Evolutionary conservation across 768 basidiomycete species (phyloP).

Genomic region (Austroboletus eburneus): DNA sequence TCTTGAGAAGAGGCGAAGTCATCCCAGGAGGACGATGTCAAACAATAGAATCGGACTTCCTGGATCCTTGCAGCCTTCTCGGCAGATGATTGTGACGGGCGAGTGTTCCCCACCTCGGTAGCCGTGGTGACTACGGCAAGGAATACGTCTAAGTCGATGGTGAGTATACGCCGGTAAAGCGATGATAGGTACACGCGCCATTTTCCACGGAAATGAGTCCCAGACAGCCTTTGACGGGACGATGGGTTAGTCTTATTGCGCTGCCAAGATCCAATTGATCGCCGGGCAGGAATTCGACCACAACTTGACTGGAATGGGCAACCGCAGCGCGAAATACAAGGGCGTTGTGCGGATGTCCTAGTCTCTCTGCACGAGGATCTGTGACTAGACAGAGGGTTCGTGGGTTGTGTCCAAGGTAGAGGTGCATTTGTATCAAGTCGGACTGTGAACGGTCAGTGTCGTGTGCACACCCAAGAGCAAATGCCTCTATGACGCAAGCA

Average conservation of each 20-base stretch:
- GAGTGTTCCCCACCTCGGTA: constrained; percentile 68
- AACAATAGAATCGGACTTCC: constrained; percentile 84
- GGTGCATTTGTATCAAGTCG: constrained; percentile 50
- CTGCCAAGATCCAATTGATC: constrained; percentile 64
- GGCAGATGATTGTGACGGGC: constrained; percentile 50
- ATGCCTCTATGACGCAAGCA: no score
- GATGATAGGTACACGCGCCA: constrained; percentile 39
- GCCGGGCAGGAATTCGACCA: constrained; percentile 82
- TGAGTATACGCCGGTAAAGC: constrained; percentile 5
- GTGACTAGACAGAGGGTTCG: constrained; percentile 72
- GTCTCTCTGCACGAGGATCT: constrained; percentile 58
- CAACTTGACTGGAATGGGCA: constrained; percentile 52
- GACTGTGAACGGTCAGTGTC: neutral
- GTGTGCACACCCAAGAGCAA: neutral
- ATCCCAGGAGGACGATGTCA: constrained; percentile 85
- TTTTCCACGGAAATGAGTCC: constrained; percentile 74
- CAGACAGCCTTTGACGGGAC: constrained; percentile 76
- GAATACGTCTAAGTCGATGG: constrained; percentile 62
- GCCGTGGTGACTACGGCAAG: constrained; percentile 77
- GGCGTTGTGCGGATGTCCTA: constrained; percentile 55
- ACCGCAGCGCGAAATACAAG: constrained; percentile 70
- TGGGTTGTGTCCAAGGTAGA: constrained; percentile 66
- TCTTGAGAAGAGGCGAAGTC: constrained; percentile 55
- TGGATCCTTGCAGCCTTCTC: constrained; percentile 81
- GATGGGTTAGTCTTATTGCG: constrained; percentile 63